phyloP scores from a whole-genome alignment of 1,139 yeast genomes.

The Debaryomyces psychrophilus region DNA sequence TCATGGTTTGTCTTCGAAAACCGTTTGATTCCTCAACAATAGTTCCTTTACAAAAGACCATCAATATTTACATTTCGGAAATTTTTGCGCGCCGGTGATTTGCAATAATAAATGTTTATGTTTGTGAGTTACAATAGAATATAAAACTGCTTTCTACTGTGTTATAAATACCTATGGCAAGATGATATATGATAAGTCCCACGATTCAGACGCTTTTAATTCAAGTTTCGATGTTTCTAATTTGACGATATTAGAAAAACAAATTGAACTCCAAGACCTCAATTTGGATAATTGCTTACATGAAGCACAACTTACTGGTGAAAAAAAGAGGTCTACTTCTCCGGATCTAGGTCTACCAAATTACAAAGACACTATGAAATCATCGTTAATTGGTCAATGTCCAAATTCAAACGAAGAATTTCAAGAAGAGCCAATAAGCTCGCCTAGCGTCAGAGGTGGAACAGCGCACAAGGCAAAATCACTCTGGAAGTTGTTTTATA shows the following conservation, averaged over 20 bases:
- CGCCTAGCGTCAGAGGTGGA: not conserved
- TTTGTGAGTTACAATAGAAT: not conserved
- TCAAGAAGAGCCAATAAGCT: not conserved
- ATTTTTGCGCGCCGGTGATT: not conserved
- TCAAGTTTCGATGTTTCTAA: not conserved
- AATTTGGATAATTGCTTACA: not conserved
- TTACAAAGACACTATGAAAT: not conserved
- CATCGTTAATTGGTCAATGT: not conserved
- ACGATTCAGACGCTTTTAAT: not conserved
- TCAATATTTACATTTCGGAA: constrained; percentile 1
- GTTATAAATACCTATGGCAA: not conserved
- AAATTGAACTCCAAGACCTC: not conserved
- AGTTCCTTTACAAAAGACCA: not conserved
- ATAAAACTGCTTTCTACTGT: not conserved
- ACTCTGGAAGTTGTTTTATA: not conserved
- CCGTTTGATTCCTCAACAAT: constrained; percentile 1
- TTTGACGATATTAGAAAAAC: not conserved
- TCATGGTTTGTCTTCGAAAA: not conserved
- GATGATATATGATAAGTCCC: constrained; percentile 1
- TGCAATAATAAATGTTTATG: not conserved
- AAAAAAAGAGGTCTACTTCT: not conserved
- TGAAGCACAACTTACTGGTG: not conserved
- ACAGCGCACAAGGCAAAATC: not conserved
- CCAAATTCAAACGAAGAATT: not conserved
- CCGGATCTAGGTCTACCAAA: not conserved